Evolutionary conservation across 2,329 filamentous ascomycete genomes (phyloP), one percentile per base, ranked within the genome.

Genomic region (Ophiostoma ips): DNA sequence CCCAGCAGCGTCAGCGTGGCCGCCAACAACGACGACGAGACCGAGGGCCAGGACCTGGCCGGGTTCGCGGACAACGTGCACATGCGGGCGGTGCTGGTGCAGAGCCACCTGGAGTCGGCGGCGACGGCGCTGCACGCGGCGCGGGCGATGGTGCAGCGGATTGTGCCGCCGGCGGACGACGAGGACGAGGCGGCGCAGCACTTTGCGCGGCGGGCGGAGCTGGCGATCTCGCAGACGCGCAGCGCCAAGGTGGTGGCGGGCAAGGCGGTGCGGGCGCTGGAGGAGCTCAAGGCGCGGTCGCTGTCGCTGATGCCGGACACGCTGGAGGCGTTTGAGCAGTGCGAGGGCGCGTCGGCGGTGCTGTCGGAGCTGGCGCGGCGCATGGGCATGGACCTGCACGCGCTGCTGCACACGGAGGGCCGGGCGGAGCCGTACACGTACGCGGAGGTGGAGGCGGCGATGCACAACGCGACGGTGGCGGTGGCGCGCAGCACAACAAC

Each of bases 241-340:
- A 88, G 84, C 61, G 77, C 83, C 50, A 95, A 94, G 71, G 85
- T 95, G 33, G 75, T 90, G 46, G 79, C 84, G 45, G 78, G 81
- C 50, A 94, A 94, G 68, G 77, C 85, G 6, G 75, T 86, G 38
- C 79, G 84, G 48, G 79, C 84, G 16, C 68, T 95, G 12, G 79
- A 87, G 53, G 88, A 95, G 51, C 74, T 94, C 50, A 81, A 82
- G 62, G 73, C 78, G 3, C 73, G 88, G 47, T 89, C 83, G 7
- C 70, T 95, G 48, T 84, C 84, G 16, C 71, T 94, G 36, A 73
- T 77, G 28, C 76, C 77, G 3, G 80, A 87, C 34, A 83, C 81
- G 2, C 68, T 73, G 11, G 75, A 80, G 18, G 72, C 73, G 0
- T 92, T 95, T 62, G 81, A 86, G 57, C 73, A 76, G 55, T 81